Conservation (phyloP, 345 rosid species). For the Limnanthes douglasii region DNA sequence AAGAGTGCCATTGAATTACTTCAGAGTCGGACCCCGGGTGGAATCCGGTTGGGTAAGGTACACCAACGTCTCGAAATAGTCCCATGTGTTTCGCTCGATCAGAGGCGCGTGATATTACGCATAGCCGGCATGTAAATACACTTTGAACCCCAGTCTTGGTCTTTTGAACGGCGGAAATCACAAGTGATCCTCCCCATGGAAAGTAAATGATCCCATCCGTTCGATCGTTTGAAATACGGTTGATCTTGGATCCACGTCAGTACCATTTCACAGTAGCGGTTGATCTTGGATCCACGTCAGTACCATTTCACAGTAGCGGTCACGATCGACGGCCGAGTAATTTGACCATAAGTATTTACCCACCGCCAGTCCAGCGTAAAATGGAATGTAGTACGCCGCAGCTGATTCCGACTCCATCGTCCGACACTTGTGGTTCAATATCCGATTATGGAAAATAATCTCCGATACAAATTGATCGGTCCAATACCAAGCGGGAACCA, state of each 20-base stretch:
- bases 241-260: constrained; percentile 53
- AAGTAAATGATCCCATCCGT: constrained; percentile 92
- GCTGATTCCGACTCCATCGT: constrained; percentile 54
- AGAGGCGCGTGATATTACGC: constrained; percentile 91
- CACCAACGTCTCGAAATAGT: constrained; percentile 84
- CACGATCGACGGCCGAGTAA: constrained; percentile 50
- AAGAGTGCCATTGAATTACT: constrained; percentile 69
- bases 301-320: constrained; percentile 55
- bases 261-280: too few species aligned
- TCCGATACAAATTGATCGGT: constrained; percentile 85
- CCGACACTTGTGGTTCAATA: constrained; percentile 59
- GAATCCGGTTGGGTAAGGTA: constrained; percentile 97
- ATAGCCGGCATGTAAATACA: constrained; percentile 65
- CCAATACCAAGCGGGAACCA: constrained; percentile 84
- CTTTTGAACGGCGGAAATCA: constrained; percentile 81
- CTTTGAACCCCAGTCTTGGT: constrained; percentile 85
- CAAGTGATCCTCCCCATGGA: constrained; percentile 95
- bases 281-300: too few species aligned
- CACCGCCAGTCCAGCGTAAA: constrained; percentile 92
- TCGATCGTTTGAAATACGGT: constrained; percentile 40
- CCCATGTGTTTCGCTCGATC: constrained; percentile 98
- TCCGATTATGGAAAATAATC: constrained; percentile 65
- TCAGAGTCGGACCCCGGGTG: constrained; percentile 77
- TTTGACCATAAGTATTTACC: constrained; percentile 63
- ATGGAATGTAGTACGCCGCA: constrained; percentile 76